Conservation (phyloP, 345 rosid genomes). For the Bruguiera gymnorhiza region DNA sequence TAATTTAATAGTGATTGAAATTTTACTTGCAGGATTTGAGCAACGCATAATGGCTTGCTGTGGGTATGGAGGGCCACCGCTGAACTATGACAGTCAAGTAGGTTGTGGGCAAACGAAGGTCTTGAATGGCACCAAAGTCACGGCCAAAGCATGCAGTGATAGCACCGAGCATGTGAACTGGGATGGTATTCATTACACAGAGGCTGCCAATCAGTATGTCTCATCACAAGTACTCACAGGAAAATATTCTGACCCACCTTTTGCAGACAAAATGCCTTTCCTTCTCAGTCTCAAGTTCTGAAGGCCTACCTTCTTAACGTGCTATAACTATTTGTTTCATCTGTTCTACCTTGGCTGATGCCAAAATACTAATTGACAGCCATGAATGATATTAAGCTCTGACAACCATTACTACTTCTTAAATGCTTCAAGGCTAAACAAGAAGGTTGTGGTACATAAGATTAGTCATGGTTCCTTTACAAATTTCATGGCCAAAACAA, state of each 20-base stretch:
- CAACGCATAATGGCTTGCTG: constrained; percentile 94
- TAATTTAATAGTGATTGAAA: not conserved
- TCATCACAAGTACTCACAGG: constrained; percentile 80
- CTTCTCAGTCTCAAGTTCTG: constrained; percentile 69
- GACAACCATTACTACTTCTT: constrained; percentile 11
- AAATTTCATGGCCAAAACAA: not conserved
- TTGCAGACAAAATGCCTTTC: constrained; percentile 79
- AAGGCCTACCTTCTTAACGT: constrained; percentile 15
- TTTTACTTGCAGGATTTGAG: constrained; percentile 66
- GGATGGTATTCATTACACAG: constrained; percentile 96
- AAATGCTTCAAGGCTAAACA: not conserved
- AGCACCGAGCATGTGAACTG: constrained; percentile 80
- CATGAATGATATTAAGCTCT: constrained; percentile 11
- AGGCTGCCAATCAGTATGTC: constrained; percentile 76
- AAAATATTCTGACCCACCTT: constrained; percentile 79
- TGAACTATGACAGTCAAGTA: constrained; percentile 70
- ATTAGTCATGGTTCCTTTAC: constrained; percentile 4
- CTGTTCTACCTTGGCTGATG: constrained; percentile 7
- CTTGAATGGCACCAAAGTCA: constrained; percentile 55
- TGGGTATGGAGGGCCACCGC: constrained; percentile 78
- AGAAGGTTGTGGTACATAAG: not conserved
- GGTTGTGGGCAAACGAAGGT: constrained; percentile 82
- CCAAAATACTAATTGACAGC: constrained; percentile 6
- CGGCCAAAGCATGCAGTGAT: constrained; percentile 68
- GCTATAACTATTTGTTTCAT: constrained; percentile 17